Base-by-base conservation (phyloP, 371 early-diverging fungal genomes). In the Mortierella sp. region DNA sequence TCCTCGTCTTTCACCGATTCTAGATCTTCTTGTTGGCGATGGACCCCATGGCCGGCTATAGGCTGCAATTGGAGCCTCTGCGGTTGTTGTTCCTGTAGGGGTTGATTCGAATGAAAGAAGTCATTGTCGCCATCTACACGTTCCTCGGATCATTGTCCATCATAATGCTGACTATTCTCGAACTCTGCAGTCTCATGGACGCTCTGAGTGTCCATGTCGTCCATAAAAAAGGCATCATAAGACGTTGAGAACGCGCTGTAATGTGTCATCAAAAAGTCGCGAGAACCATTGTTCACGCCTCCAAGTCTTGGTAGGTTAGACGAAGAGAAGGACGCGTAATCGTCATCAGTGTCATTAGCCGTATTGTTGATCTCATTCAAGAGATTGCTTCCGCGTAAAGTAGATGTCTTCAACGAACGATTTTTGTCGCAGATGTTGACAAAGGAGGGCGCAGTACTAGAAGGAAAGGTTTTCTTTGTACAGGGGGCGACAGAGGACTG, bases 141-240 rank as follows among this genome's bases (percentile, higher is more conserved):
- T 34, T 55, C 59, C 18, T 55, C 64, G 46, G 39, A 54, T 16
- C 71, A 10, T 10, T 34, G 64, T 31, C 8, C 23, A 48, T 63
- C 70, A 43, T 70, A 63, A 38, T 38, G 27, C 41, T 49, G 49
- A 59, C 55, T 63, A 43, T 63, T 59, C 43, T 70, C 70, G 49
- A 58, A 54, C 19, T 54, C 64, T 8, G 60, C 62, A 14, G 51
- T 30, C 50, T 54, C 66, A 50, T 57, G 31, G 18, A 43, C 26
- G 45, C 47, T 43, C 21, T 59, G 42, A 28, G 31, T 46, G 16
- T 30, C 16, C 30, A 45, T n/a, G 52, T 71, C 71, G 41, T 65
- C 72, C 1, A 62, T 27, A 48, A 67, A 67, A 42, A 72, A 67
- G 13, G 67, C 60, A 31, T 72, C 72, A 43, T 66, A 72, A 9